A percentile compares a stretch with the other conserved stretches of the same genome.
Conservation (phyloP, 2,329 filamentous ascomycete genomes). For the Phaeosphaeriaceae sp. region DNA sequence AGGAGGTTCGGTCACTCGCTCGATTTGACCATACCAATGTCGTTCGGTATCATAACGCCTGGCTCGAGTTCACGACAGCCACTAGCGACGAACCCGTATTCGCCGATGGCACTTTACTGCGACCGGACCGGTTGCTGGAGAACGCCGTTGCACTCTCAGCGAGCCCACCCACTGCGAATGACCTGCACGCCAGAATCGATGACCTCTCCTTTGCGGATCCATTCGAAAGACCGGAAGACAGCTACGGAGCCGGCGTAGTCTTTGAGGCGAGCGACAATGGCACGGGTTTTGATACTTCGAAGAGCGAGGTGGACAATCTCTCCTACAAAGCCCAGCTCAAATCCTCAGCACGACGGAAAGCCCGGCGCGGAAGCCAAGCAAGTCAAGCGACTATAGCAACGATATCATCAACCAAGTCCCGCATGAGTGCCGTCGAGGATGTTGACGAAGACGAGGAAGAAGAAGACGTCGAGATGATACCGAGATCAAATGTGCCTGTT, state of each 20-base stretch:
- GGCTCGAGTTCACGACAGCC: constrained; percentile 61
- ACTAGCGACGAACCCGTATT: constrained; percentile 14
- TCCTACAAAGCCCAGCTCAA: constrained; percentile 42
- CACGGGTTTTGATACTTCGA: constrained; percentile 14
- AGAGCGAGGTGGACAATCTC: constrained; percentile 11
- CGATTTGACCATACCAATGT: constrained; percentile 70
- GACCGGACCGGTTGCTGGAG: constrained; percentile 32
- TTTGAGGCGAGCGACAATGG: constrained; percentile 40
- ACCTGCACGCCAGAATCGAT: constrained; percentile 20
- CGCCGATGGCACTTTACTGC: constrained; percentile 16
- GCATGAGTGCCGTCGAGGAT: constrained; percentile 47
- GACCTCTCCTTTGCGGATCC: constrained; percentile 26
- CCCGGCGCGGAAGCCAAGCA: constrained; percentile 40
- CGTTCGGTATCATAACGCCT: constrained; percentile 70
- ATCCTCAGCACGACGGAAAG: constrained; percentile 24
- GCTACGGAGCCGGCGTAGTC: constrained; percentile 31
- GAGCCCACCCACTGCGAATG: constrained; percentile 12
- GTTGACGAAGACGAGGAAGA: constrained; percentile 49
- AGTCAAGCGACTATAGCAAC: constrained; percentile 50
- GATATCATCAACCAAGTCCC: constrained; percentile 50
- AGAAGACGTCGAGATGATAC: constrained; percentile 58
- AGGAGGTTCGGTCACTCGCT: constrained; percentile 68
- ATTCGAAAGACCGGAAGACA: constrained; percentile 14
- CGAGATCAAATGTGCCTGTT: constrained; percentile 36
- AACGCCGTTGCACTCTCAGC: constrained; percentile 18